Base-by-base conservation (phyloP, 2,329 filamentous ascomycete genomes). In the Pseudopyrenochaeta lycopersici region DNA sequence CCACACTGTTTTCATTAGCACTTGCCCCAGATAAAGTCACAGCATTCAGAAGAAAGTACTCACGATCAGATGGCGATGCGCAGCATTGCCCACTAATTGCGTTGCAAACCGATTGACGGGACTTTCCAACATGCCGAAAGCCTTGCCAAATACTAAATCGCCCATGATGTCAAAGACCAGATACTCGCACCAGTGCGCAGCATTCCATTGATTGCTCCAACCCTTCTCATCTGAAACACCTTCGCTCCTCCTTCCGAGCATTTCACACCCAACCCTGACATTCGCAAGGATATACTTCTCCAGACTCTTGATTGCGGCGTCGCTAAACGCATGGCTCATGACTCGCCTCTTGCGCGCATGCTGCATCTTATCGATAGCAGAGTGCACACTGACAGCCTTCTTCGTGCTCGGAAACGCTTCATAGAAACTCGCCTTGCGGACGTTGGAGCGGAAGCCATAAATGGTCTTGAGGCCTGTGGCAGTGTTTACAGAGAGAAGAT, bases 401-500 rank as follows among this genome's bases (percentile, higher is more conserved):
- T 75, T 75, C 14, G 74, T 77, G 6, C 75, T 74, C 1, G 77
- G 77, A 54, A 83, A 81, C 1, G 80, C 77, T 20, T 73, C 71
- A 63, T 84, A 83, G 59, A 80, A 82, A 31, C 77, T 70, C 1
- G 78, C 77, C 57, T 84, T 84, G 32, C 77, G 75, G 12, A 82
- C 77, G 58, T 82, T 81, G 38, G 77, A 70, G 21, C 77, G 73
- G 70, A 76, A 76, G 29, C 78, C 75, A 60, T 84, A 83, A 64
- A 84, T 82, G 7, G 78, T 75, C 53, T 80, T 80, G 15, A 82
- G 64, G 0, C 77, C 78, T 23, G 64, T 82, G 56, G 84, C 84
- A 49, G 86, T 88, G 80, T 95, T 94, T 78, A 96, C 85, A 1
- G 88, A 91, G 36, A 96, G 78, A 55, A 85, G 86, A 74, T 92